These are phyloP conservation scores for Dryas integrifolia DNA, from an alignment of 331 rosid genomes.

Conservation along the genomic window DNA sequence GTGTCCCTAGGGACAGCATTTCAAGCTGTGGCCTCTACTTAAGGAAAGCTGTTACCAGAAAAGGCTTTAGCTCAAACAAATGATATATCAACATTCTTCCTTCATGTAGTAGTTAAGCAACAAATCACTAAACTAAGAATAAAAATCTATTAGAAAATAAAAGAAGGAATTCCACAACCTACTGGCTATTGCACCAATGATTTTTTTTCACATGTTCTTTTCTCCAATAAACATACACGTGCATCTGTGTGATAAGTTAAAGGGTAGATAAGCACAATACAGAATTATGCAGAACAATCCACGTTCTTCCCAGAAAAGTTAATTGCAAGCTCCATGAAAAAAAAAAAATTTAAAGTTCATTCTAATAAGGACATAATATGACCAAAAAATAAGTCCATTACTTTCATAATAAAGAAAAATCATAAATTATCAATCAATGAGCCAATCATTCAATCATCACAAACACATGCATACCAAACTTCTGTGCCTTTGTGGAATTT, in stretches of 20 bases:
- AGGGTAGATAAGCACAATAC: not conserved
- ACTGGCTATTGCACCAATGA: slow-evolving; percentile 31
- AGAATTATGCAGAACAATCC: not conserved
- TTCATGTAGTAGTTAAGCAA: slow-evolving; percentile 21
- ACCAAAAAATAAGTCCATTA: no score
- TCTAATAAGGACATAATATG: not conserved
- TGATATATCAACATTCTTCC: slow-evolving; percentile 5
- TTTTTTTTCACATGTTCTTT: slow-evolving; percentile 11
- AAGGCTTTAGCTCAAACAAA: slow-evolving; percentile 24
- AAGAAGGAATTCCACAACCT: slow-evolving; percentile 24
- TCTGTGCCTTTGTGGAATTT: not conserved
- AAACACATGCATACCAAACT: not conserved
- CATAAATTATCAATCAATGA: not conserved
- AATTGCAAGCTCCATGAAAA: not conserved
- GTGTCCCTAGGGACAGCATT: slow-evolving; percentile 28
- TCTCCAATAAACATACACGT: slow-evolving; percentile 6
- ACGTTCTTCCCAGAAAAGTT: not conserved
- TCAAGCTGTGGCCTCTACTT: slow-evolving; percentile 33
- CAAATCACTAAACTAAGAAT: slow-evolving; percentile 27
- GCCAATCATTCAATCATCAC: not conserved
- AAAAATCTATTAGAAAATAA: slow-evolving; percentile 21
- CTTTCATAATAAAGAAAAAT: no score
- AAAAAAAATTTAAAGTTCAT: not conserved
- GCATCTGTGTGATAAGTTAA: slow-evolving; percentile 5
- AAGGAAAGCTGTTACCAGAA: slow-evolving; percentile 40